Evolutionary conservation across 352 stramenopile species (phyloP), one percentile per base, ranked within the genome.

Genomic region (Phytopythium montanum): DNA sequence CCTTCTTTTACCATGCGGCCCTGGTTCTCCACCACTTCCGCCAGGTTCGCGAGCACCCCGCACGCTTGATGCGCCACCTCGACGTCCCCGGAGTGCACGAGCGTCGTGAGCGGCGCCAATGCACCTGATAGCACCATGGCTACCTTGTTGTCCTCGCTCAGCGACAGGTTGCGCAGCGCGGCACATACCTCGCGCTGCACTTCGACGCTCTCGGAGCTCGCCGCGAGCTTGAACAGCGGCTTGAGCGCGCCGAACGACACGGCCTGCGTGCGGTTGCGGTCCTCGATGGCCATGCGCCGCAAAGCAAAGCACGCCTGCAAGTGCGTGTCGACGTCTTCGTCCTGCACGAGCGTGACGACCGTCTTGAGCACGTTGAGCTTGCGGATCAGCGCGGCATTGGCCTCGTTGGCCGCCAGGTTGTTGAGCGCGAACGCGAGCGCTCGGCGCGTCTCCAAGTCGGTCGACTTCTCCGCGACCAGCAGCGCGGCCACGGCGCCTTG

Each of bases 11-110:
- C 94, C 95, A 99, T 98, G 14, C 76, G 68, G 21, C 88, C 84
- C 64, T 98, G 96, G 70, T 98, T 99, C 64, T 98, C 93, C 38
- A 97, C 75, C 2, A 95, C 85, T 70, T 98, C 93, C 2, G 93
- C 93, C 12, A 98, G 73, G 57, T 98, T 98, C 2, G 94, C 94
- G 2, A 98, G 79, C 5, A 98, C 88, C 25, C 93, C 91, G 34
- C 82, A 90, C 0, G 83, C 76, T 61, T 98, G 92, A 58, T 98
- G 94, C 3, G 90, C 86, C 5, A 97, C 86, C 70, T 98, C 93
- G 38, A 76, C 76, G 64, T 98, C 94, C 8, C 86, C 75, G 13
- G 86, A 96, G 66, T 98, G 92, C 4, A 96, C 73, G 8, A 97
- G 85, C 8, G 92, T 81, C 29, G 96, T 66, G 26, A 99, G 72